phyloP scores from a whole-genome alignment of 805 yeast genomes.

The Candida argentea region DNA sequence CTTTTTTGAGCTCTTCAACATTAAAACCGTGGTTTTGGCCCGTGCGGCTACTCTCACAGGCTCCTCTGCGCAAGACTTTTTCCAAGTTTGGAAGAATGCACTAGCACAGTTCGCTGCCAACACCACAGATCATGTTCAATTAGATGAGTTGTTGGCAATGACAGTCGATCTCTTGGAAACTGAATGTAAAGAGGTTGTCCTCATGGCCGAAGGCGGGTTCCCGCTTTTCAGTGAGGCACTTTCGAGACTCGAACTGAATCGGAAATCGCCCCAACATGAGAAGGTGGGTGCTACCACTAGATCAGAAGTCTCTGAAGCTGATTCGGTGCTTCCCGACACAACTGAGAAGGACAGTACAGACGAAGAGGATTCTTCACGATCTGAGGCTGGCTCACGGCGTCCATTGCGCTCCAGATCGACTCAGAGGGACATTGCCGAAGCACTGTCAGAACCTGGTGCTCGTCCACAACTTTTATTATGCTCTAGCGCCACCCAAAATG shows the following conservation, averaged over 20 bases:
- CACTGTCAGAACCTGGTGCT: too few species aligned
- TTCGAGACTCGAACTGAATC: constrained; percentile 5
- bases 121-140: constrained; percentile 4
- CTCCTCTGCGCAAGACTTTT: constrained; percentile 7
- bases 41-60: constrained; percentile 7
- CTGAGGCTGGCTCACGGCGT: too few species aligned
- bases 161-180: constrained; percentile 6
- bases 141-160: constrained; percentile 13
- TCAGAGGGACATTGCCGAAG: too few species aligned
- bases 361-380: too few species aligned
- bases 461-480: too few species aligned
- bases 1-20: constrained; percentile 15
- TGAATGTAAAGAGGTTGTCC: constrained; percentile 10
- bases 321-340: too few species aligned
- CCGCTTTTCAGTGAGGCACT: constrained; percentile 12
- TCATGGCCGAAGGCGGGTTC: constrained; percentile 12
- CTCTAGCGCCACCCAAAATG: too few species aligned
- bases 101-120: constrained; percentile 7
- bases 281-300: too few species aligned
- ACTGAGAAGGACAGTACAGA: too few species aligned
- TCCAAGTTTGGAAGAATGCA: constrained; percentile 11
- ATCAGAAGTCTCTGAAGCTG: too few species aligned
- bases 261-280: too few species aligned
- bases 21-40: constrained; percentile 10
- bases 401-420: too few species aligned